These are phyloP conservation scores for Neurospora sublineolata DNA, from an alignment of 495 filamentous ascomycete genomes.

Conservation along the genomic window DNA sequence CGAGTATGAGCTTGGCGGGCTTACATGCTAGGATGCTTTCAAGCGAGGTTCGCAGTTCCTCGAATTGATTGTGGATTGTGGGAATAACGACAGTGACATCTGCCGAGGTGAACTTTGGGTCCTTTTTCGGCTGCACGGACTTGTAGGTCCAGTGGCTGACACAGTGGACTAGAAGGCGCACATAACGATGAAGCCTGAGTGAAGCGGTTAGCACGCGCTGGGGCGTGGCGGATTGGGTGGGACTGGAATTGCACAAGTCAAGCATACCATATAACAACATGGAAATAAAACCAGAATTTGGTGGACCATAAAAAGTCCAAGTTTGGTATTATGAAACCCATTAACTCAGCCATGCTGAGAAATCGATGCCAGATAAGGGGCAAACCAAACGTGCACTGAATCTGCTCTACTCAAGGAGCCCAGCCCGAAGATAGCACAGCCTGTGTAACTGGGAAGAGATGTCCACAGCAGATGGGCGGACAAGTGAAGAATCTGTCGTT, in stretches of 20 bases:
- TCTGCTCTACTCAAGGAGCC: background rate
- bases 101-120: slow-evolving; percentile 31
- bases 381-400: background rate
- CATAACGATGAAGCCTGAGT: slow-evolving; percentile 37
- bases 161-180: slow-evolving; percentile 43
- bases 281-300: slow-evolving; percentile 22
- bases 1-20: slow-evolving; percentile 41
- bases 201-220: slow-evolving; percentile 7
- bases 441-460: background rate
- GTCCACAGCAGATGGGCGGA: background rate
- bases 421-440: slow-evolving; percentile 2
- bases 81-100: slow-evolving; percentile 50
- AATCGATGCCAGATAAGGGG: background rate
- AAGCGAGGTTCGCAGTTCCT: slow-evolving; percentile 40
- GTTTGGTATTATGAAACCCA: slow-evolving; percentile 25
- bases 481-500: background rate
- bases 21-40: slow-evolving; percentile 43
- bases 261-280: slow-evolving; percentile 34
- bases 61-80: slow-evolving; percentile 41
- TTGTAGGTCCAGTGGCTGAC: slow-evolving; percentile 41
- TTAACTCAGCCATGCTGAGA: slow-evolving; percentile 21
- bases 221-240: background rate
- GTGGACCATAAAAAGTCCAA: slow-evolving; percentile 29
- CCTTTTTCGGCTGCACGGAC: slow-evolving; percentile 29
- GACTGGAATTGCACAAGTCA: background rate